These are phyloP conservation scores for Alternaria longipes DNA, from an alignment of 2,329 filamentous ascomycete genomes.

Conservation along the genomic window DNA sequence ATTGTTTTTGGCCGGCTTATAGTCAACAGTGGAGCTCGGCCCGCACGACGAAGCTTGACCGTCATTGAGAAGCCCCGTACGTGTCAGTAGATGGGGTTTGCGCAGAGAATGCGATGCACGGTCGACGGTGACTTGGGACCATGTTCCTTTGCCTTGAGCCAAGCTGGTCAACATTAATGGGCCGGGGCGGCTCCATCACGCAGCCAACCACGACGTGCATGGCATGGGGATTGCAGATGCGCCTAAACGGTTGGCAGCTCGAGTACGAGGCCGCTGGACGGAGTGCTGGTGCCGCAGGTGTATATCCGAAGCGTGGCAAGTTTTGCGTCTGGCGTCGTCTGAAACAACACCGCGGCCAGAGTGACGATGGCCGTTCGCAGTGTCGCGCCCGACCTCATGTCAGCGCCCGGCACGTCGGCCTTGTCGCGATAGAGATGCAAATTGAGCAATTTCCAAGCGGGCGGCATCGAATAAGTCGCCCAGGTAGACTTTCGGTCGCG, in stretches of 20 bases:
- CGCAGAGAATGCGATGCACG: conserved; percentile 35
- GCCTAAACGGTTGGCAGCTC: conserved; percentile 1
- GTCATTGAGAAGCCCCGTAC: conserved; percentile 15
- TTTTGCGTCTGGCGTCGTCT: conserved; percentile 23
- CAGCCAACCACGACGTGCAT: conserved; percentile 26
- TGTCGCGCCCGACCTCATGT: not conserved
- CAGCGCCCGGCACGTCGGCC: conserved; percentile 13
- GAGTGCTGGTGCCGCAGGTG: conserved; percentile 19
- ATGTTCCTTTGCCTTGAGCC: conserved; percentile 12
- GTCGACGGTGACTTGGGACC: conserved; percentile 18
- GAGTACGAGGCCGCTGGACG: not conserved
- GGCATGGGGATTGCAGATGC: conserved; percentile 16
- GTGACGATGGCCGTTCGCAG: conserved; percentile 7
- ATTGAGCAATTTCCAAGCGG: conserved; percentile 30
- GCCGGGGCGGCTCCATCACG: conserved; percentile 27
- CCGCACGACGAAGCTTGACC: conserved; percentile 31
- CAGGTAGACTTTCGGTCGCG: conserved; percentile 18
- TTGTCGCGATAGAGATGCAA: conserved; percentile 13
- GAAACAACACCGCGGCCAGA: conserved; percentile 24
- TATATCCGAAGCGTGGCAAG: conserved; percentile 32
- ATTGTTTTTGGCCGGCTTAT: conserved; percentile 22
- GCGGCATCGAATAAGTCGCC: conserved; percentile 10
- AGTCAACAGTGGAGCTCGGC: conserved; percentile 35
- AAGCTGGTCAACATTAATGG: conserved; percentile 22
- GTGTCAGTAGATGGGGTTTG: conserved; percentile 37